Conservation (phyloP, 495 filamentous ascomycete genomes). For the Cryomyces antarcticus region DNA sequence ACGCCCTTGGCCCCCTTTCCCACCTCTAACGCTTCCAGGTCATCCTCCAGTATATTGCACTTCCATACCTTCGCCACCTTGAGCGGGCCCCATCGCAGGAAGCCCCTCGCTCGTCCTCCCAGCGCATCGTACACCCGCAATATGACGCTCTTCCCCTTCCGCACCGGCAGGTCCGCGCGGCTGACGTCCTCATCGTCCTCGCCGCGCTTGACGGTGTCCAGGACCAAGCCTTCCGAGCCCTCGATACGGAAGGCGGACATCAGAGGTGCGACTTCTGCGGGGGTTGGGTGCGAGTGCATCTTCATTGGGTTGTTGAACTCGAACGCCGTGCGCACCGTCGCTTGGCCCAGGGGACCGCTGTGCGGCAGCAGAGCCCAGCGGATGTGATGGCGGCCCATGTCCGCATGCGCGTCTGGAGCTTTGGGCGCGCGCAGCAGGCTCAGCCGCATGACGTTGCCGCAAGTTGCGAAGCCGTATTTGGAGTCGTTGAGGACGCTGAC, state of each 20-base stretch:
- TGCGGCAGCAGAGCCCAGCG: conserved; percentile 89
- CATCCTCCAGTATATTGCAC: conserved; percentile 62
- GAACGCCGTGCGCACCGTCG: conserved; percentile 62
- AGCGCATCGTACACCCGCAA: conserved; percentile 76
- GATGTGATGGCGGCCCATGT: conserved; percentile 83
- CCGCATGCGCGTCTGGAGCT: conserved; percentile 84
- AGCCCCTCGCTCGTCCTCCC: conserved; percentile 57
- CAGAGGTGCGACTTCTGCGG: conserved; percentile 13
- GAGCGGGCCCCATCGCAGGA: conserved; percentile 38
- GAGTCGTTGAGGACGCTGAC: conserved; percentile 88
- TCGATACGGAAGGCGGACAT: conserved; percentile 16
- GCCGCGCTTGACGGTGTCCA: conserved; percentile 77
- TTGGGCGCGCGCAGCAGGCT: conserved; percentile 83
- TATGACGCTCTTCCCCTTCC: conserved; percentile 59
- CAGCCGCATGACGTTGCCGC: conserved; percentile 79
- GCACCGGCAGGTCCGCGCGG: conserved; percentile 41
- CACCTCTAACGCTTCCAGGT: conserved; percentile 34
- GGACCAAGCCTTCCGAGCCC: conserved; percentile 34
- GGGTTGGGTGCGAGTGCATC: conserved; percentile 5
- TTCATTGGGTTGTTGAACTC: conserved; percentile 74
- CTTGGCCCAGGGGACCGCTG: conserved; percentile 40
- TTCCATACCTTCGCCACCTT: conserved; percentile 57
- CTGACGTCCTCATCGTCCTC: conserved; percentile 89
- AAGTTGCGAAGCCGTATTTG: conserved; percentile 91
- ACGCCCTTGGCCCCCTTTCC: conserved; percentile 20